Conservation (phyloP, 495 filamentous ascomycete species). For the Hamigera avellanea region DNA sequence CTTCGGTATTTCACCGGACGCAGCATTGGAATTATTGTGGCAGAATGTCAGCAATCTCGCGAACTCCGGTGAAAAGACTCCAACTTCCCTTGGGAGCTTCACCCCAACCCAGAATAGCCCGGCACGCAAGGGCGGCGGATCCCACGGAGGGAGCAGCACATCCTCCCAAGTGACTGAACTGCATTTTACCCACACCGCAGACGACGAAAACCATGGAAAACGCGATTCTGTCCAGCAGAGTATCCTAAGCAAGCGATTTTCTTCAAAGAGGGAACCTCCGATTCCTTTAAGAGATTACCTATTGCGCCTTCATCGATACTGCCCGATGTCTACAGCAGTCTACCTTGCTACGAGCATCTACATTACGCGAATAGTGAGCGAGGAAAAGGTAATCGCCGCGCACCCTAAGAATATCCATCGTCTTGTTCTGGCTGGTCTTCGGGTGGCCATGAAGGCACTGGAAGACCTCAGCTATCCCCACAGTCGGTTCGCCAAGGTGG, state of each 20-base stretch:
- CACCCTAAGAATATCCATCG: conserved; percentile 80
- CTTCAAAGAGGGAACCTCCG: conserved; percentile 71
- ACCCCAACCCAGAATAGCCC: conserved; percentile 32
- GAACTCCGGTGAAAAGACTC: conserved; percentile 59
- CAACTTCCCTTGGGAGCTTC: conserved; percentile 55
- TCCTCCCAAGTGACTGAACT: conserved; percentile 16
- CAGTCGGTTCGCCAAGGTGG: conserved; percentile 72
- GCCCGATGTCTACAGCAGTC: conserved; percentile 91
- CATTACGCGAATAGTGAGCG: conserved; percentile 65
- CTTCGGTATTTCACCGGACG: conserved; percentile 57
- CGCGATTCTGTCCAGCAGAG: conserved; percentile 58
- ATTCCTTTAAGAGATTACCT: conserved; percentile 80
- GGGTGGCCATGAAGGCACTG: conserved; percentile 83
- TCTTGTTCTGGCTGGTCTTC: conserved; percentile 68
- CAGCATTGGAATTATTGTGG: conserved; percentile 70
- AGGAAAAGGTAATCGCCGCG: conserved; percentile 61
- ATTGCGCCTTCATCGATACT: conserved; percentile 74
- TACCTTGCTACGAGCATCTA: conserved; percentile 91
- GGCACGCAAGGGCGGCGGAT: conserved; percentile 45
- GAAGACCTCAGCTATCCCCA: conserved; percentile 86
- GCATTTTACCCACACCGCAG: conserved; percentile 12
- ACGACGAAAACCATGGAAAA: conserved; percentile 16
- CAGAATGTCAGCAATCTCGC: conserved; percentile 63
- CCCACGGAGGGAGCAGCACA: conserved; percentile 16
- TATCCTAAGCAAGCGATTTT: conserved; percentile 81